Base-by-base conservation (phyloP, 2,329 filamentous ascomycete species). In the Coniochaeta ligniaria region DNA sequence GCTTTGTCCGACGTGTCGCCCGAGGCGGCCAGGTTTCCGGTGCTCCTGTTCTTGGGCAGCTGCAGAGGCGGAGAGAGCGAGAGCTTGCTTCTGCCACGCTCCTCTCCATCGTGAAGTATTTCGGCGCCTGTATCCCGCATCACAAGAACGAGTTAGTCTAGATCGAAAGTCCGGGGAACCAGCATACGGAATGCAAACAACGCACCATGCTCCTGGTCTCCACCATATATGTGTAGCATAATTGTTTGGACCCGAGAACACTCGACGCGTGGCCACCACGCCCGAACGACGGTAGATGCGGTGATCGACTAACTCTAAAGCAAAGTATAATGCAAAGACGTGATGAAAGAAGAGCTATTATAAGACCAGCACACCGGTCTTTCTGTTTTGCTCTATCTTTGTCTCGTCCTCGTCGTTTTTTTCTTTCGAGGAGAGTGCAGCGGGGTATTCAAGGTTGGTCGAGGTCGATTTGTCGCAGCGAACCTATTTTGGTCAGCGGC, bases 21-120 rank as follows among this genome's bases (percentile, higher is more conserved):
- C 64, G 76, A 71, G 64, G 80, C 71, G 61, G 78, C 74, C 62
- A 88, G 77, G 69, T 87, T 87, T 59, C 83, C 81, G n/a, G 85
- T 87, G 71, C 85, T 87, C 68, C 82, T 79, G 71, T 87, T 88
- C 73, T 87, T 88, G 61, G 84, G 84, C 60, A 88, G 75, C 63
- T 80, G 77, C 61, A 84, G 71, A 55, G 78, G 72, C 47, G 78
- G 74, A 60, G 75, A 68, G 63, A 81, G 75, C 69, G 75, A 68
- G 63, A 81, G 75, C 69, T 78, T 78, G 67, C 70, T 75, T 63
- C 78, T 75, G 61, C 75, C 79, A 68, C 75, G 75, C 69, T 75
- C 71, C 62, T 76, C 71, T 61, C 66, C 67, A 65, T 72, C 72
- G 64, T 70, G 67, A 62, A 68, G 70, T 69, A 68, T 71, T 65